phyloP scores from a whole-genome alignment of 495 filamentous ascomycete species.

The Penicillium coffeae region DNA sequence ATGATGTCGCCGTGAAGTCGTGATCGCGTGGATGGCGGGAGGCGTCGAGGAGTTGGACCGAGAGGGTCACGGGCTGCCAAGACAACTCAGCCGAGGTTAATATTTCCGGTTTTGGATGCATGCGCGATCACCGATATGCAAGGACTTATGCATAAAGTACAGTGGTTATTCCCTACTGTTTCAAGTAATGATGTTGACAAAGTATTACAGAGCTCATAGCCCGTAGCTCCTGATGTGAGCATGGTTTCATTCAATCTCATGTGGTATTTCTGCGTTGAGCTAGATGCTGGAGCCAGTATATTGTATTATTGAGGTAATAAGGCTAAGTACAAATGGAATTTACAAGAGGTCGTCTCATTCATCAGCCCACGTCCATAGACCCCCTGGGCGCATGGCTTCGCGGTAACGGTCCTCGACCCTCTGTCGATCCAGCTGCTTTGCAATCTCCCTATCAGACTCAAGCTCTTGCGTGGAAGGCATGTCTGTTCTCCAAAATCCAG shows the following conservation, averaged over 20 bases:
- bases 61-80: slow-evolving; percentile 20
- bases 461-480: slow-evolving; percentile 83
- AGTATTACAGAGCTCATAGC: neutral
- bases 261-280: too few relatives aligned
- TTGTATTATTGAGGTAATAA: too few relatives aligned
- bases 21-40: slow-evolving; percentile 3
- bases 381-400: slow-evolving; percentile 74
- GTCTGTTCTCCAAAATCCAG: slow-evolving; percentile 85
- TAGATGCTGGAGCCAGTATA: too few relatives aligned
- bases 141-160: neutral
- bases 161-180: too few relatives aligned
- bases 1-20: slow-evolving; percentile 20
- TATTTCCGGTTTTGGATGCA: neutral
- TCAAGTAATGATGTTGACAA: too few relatives aligned
- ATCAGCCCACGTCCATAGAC: slow-evolving; percentile 76
- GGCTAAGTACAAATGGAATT: too few relatives aligned
- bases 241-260: too few relatives aligned
- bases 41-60: slow-evolving; percentile 1
- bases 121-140: neutral
- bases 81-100: slow-evolving; percentile 19
- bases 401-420: slow-evolving; percentile 69
- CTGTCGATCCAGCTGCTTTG: slow-evolving; percentile 51
- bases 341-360: slow-evolving; percentile 54
- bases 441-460: slow-evolving; percentile 57
- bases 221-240: neutral